A percentile compares a stretch with the other conserved stretches of the same genome.
Evolutionary conservation across 2,329 filamentous ascomycete species (phyloP).

Genomic region (Colletotrichum sp.): DNA sequence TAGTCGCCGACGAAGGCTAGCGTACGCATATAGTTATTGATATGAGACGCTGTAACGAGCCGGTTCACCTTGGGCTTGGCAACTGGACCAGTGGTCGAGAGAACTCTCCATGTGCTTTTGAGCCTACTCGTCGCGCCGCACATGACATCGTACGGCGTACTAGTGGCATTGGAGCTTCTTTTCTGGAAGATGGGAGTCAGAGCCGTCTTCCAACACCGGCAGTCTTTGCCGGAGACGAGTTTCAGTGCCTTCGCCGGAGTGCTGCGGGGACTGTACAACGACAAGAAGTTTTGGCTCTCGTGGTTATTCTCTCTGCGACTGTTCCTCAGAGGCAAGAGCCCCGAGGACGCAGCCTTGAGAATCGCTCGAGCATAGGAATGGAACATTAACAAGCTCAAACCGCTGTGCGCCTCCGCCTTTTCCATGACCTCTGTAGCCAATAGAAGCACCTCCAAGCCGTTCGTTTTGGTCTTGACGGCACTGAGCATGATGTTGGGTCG

Average conservation of each 20-base stretch:
- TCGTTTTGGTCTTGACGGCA: not conserved
- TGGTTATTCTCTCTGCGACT: conserved; percentile 21
- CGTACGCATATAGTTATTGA: conserved; percentile 62
- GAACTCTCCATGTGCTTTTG: not conserved
- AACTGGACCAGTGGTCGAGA: not conserved
- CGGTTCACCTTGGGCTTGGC: not conserved
- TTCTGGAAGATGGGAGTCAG: not conserved
- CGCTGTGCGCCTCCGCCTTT: not conserved
- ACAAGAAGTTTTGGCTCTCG: not conserved
- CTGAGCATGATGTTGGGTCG: conserved; percentile 14
- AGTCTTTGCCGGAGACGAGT: not conserved
- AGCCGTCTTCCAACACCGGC: not conserved
- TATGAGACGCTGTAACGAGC: conserved; percentile 42
- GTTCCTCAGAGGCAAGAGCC: conserved; percentile 30
- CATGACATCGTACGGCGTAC: not conserved
- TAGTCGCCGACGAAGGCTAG: conserved; percentile 66
- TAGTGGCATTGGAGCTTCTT: not conserved
- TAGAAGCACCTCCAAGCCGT: not conserved
- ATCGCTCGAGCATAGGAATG: not conserved
- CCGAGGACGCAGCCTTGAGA: conserved; percentile 21
- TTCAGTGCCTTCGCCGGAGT: not conserved
- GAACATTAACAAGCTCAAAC: conserved; percentile 23
- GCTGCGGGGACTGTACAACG: not conserved
- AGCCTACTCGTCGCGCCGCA: not conserved
- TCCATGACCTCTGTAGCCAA: conserved; percentile 2